These are phyloP conservation scores for Pholiota conissans DNA, from an alignment of 768 basidiomycete species.

Conservation along the genomic window DNA sequence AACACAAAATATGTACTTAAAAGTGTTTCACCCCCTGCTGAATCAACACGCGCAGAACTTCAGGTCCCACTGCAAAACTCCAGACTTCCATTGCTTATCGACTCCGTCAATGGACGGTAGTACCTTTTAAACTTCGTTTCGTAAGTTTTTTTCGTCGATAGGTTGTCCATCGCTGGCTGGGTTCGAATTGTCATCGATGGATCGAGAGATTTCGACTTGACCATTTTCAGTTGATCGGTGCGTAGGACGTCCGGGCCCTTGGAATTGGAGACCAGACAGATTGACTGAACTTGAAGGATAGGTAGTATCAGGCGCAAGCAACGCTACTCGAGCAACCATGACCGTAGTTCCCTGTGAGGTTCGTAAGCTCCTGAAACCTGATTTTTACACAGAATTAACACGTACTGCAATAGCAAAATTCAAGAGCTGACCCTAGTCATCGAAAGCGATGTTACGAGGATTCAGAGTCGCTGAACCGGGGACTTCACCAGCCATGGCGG, in stretches of 20 bases:
- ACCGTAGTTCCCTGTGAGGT: too few species aligned
- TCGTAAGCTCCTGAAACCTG: neutral
- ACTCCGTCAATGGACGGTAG: too few species aligned
- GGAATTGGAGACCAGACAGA: neutral
- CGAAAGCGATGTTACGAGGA: neutral
- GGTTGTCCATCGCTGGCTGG: conserved; percentile 33
- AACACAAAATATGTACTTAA: too few species aligned
- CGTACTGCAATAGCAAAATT: neutral
- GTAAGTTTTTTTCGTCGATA: too few species aligned
- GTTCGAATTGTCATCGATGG: neutral
- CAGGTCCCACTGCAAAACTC: too few species aligned
- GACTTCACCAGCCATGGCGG: neutral
- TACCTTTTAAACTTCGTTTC: too few species aligned
- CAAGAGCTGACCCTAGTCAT: neutral
- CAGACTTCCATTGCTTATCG: too few species aligned
- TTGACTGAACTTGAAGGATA: neutral
- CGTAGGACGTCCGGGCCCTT: too few species aligned
- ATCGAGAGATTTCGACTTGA: neutral
- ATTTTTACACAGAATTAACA: neutral
- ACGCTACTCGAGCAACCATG: neutral
- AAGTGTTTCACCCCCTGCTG: too few species aligned
- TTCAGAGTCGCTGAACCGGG: neutral
- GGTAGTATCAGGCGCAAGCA: neutral
- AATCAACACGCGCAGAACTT: too few species aligned
- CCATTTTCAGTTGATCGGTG: too few species aligned